A percentile compares a stretch with the other conserved stretches of the same genome.
These are phyloP conservation scores for Termitomyces sp. DNA, from an alignment of 768 basidiomycete species.

Conservation along the genomic window DNA sequence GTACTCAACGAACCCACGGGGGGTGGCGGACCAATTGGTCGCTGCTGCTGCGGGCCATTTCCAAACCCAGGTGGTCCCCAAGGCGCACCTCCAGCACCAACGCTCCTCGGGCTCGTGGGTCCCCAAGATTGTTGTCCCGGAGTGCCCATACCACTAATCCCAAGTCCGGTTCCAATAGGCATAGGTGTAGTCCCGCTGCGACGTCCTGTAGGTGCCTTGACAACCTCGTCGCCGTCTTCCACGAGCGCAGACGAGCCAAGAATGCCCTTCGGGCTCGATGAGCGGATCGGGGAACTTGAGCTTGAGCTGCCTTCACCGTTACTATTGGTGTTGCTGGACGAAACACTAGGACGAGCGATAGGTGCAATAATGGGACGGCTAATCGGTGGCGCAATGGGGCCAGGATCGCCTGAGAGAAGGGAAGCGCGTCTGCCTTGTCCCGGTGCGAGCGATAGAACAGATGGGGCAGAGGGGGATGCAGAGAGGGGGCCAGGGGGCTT, in stretches of 20 bases:
- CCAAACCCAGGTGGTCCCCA: slow-evolving; percentile 34
- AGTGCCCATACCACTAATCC: slow-evolving; percentile 15
- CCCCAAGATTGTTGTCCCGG: slow-evolving; percentile 39
- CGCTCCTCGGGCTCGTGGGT: slow-evolving; percentile 40
- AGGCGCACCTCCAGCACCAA: slow-evolving; percentile 25
- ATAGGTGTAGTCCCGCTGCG: slow-evolving; percentile 33
- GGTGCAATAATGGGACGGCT: slow-evolving; percentile 38
- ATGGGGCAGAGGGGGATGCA: slow-evolving; percentile 28
- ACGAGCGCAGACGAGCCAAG: slow-evolving; percentile 76
- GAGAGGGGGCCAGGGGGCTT: slow-evolving; percentile 29
- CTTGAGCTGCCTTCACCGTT: slow-evolving; percentile 53
- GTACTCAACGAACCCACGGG: slow-evolving; percentile 20
- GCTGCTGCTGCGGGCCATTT: slow-evolving; percentile 18
- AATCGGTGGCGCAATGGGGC: slow-evolving; percentile 56
- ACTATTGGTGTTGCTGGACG: slow-evolving; percentile 25
- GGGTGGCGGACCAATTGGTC: slow-evolving; percentile 25
- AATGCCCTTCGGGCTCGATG: slow-evolving; percentile 57
- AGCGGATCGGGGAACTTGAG: slow-evolving; percentile 52
- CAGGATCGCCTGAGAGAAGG: slow-evolving; percentile 38
- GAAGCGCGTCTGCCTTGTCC: slow-evolving; percentile 46
- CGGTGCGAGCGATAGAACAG: slow-evolving; percentile 36
- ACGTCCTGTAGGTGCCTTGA: slow-evolving; percentile 40
- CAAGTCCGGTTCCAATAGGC: slow-evolving; percentile 18
- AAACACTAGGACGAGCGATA: slow-evolving; percentile 54
- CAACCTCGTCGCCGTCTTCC: slow-evolving; percentile 78